phyloP scores from a whole-genome alignment of 768 basidiomycete genomes.

The Tricholoma terreum region DNA sequence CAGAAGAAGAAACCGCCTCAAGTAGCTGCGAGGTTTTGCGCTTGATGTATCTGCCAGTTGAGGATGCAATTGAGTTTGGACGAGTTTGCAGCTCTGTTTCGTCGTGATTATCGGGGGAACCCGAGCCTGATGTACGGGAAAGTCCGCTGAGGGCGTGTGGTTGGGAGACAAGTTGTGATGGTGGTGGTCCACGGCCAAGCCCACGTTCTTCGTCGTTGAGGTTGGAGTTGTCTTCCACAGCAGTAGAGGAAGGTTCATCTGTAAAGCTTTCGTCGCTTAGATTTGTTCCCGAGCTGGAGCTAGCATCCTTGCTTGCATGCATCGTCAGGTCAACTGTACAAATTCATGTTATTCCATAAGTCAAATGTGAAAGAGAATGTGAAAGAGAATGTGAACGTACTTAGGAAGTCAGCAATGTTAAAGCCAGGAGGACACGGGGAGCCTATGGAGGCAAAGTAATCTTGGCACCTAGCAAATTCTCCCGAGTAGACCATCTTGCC shows the following conservation, averaged over 20 bases:
- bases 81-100: conserved; percentile 54
- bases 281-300: conserved; percentile 21
- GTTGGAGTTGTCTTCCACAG: conserved; percentile 35
- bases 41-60: conserved; percentile 55
- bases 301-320: conserved; percentile 46
- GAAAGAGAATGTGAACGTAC: conserved; percentile 43
- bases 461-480: conserved; percentile 67
- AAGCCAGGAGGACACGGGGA: conserved; percentile 89
- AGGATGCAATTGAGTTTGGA: conserved; percentile 38
- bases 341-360: too few species aligned
- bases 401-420: conserved; percentile 96
- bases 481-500: conserved; percentile 88
- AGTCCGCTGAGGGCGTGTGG: conserved; percentile 35
- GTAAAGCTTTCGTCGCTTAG: conserved; percentile 25
- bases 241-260: conserved; percentile 17
- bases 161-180: conserved; percentile 32
- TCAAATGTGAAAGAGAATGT: too few species aligned
- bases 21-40: conserved; percentile 73
- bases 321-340: conserved; percentile 59
- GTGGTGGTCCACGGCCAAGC: conserved; percentile 26
- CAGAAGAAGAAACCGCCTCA: conserved; percentile 45
- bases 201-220: conserved; percentile 72
- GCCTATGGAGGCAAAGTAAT: conserved; percentile 77
- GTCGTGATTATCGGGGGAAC: conserved; percentile 19
- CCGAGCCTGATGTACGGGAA: conserved; percentile 6